Base-by-base conservation (phyloP, 2,329 filamentous ascomycete species). In the Ampelomyces quisqualis region DNA sequence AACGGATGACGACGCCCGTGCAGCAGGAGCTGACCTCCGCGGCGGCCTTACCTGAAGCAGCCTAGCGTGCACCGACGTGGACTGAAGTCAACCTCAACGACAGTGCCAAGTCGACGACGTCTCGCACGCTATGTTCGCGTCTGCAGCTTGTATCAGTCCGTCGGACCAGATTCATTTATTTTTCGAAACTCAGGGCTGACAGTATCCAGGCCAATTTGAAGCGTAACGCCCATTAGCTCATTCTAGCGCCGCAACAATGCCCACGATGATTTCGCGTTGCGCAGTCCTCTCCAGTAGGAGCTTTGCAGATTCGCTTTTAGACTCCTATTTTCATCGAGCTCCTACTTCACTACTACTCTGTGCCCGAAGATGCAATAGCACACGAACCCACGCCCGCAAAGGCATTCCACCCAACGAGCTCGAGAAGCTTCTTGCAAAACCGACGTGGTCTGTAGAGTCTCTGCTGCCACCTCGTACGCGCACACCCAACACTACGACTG, bases 361-460 rank as follows among this genome's bases (percentile, higher is more conserved):
- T 14, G 21, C 33, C 9, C 11, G 21, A 14, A 7, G 21, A 23
- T n/a, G 13, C 2, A 23, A 20, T 9, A 3, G 17, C 13, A 17
- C 30, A 11, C n/a, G 32, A 11, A 33, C 41, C 13, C 43, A 9
- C 11, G 28, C 43, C 33, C 40, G 28, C 20, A 33, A 26, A 34
- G 49, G 54, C n/a, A 48, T 59, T 11, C 43, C 53, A 33, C 51
- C 56, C 18, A 48, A 53, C 29, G 56, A 68, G 17, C 49, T 74
- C 11, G 62, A 71, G 14, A 43, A 64, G 21, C 62, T 74, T 21
- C 80, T 91, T 38, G 77, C 80, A 11, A 77, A 78, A 45, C 89
- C 90, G 15, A 85, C 80, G 34, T 96, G 90, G 90, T 95, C 90
- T 31, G 84, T 94, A 52, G 75, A 80, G 22, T 84, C 86, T 7